Evolutionary conservation across 2,329 filamentous ascomycete species (phyloP).

Genomic region (Nannizziopsis barbatae): DNA sequence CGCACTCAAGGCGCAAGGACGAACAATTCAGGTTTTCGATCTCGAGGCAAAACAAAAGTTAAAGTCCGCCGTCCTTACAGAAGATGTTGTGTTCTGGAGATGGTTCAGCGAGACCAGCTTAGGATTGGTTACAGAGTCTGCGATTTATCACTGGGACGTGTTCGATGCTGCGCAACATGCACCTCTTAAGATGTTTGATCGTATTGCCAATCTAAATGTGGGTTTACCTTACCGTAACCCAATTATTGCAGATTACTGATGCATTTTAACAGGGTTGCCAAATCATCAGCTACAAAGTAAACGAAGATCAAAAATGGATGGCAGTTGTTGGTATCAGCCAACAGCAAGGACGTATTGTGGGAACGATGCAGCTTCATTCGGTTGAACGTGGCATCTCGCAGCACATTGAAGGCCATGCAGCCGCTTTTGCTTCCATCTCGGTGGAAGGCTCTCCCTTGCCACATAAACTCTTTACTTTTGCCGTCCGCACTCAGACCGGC

Average conservation of each 20-base stretch:
- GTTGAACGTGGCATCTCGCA: conserved; percentile 94
- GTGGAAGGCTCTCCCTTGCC: conserved; percentile 81
- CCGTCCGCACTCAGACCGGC: conserved; percentile 75
- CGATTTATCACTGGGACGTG: conserved; percentile 96
- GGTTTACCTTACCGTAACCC: conserved; percentile 27
- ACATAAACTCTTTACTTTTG: conserved; percentile 94
- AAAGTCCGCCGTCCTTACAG: conserved; percentile 91
- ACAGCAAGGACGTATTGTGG: conserved; percentile 83
- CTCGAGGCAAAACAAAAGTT: conserved; percentile 85
- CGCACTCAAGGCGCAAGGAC: conserved; percentile 83
- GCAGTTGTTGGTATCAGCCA: conserved; percentile 92
- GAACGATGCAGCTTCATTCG: conserved; percentile 94
- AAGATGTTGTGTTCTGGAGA: conserved; percentile 98
- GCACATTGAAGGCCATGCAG: conserved; percentile 93
- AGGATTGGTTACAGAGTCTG: conserved; percentile 79
- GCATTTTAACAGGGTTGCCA: conserved; percentile 60
- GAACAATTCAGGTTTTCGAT: conserved; percentile 97
- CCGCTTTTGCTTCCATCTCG: conserved; percentile 79
- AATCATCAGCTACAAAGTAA: conserved; percentile 99
- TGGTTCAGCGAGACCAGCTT: conserved; percentile 88
- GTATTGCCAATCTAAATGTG: conserved; percentile 79
- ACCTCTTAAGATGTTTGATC: conserved; percentile 86
- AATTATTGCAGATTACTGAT: background rate
- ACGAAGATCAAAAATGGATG: conserved; percentile 95
- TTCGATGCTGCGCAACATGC: conserved; percentile 69